Percentiles rank a stretch among this genome's conserved stretches.
These are phyloP conservation scores for Pseudogymnoascus sp. DNA, from an alignment of 2,329 filamentous ascomycete genomes.

Conservation along the genomic window DNA sequence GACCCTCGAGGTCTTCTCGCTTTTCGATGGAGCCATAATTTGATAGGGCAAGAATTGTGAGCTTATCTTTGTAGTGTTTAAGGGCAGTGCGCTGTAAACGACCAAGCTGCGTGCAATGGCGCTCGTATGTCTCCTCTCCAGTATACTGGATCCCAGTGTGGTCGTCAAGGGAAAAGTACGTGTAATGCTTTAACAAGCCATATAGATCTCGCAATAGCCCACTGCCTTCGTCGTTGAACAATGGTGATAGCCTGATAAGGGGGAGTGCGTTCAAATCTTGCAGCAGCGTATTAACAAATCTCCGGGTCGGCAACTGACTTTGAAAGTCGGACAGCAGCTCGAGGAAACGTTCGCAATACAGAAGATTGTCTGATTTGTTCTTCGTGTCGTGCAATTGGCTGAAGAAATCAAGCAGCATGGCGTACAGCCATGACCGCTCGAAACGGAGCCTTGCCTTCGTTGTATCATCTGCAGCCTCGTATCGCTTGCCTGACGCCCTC, in stretches of 20 bases:
- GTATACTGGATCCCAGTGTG: constrained; percentile 74
- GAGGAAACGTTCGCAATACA: constrained; percentile 87
- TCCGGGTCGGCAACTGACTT: constrained; percentile 86
- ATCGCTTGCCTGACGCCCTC: constrained; percentile 79
- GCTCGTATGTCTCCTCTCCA: constrained; percentile 66
- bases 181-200: constrained; percentile 76
- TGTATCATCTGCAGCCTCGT: constrained; percentile 74
- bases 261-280: constrained; percentile 79
- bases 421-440: constrained; percentile 89
- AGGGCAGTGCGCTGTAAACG: constrained; percentile 71
- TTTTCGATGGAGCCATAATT: constrained; percentile 87
- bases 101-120: constrained; percentile 70
- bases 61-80: constrained; percentile 78
- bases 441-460: constrained; percentile 77
- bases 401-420: constrained; percentile 76
- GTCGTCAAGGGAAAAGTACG: constrained; percentile 84
- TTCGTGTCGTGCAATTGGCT: constrained; percentile 58
- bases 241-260: constrained; percentile 67
- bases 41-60: constrained; percentile 84
- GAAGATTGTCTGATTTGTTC: constrained; percentile 53
- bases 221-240: constrained; percentile 69
- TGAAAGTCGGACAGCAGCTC: constrained; percentile 86
- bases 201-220: constrained; percentile 73
- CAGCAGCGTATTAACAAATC: constrained; percentile 85
- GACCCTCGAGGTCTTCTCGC: constrained; percentile 66